Evolutionary conservation across 164 flowering plant genomes (phyloP).

Genomic region (Sedum album): DNA sequence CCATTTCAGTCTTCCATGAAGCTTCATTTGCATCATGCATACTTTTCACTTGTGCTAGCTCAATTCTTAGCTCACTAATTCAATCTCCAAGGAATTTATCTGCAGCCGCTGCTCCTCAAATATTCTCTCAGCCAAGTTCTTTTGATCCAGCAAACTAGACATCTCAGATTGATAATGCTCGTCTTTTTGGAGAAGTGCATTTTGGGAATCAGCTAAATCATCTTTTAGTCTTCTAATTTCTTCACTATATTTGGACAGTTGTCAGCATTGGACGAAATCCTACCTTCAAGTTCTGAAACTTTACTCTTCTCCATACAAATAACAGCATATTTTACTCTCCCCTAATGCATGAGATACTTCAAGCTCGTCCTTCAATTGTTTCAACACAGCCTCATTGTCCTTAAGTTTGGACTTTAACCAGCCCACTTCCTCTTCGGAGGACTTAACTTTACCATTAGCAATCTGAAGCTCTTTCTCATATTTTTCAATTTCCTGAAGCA

Average conservation of each 20-base stretch:
- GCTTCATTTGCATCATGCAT: neutral
- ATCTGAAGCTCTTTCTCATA: neutral
- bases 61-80: neutral
- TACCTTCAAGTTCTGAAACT: neutral
- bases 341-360: neutral
- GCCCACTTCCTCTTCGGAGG: neutral
- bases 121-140: neutral
- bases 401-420: neutral
- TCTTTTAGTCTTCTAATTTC: neutral
- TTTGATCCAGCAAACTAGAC: neutral
- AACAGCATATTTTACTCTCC: neutral
- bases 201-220: neutral
- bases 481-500: neutral
- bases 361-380: neutral
- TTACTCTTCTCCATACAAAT: neutral
- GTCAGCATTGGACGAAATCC: neutral
- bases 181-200: neutral
- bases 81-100: neutral
- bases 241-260: neutral
- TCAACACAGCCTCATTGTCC: neutral
- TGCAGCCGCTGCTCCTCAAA: neutral
- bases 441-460: neutral
- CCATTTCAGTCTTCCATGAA: neutral
- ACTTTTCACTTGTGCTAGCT: neutral
- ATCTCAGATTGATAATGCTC: slow-evolving; percentile 1